Base-by-base conservation (phyloP, 192 early-diverging fungal genomes). In the Chytriomyces sp. region DNA sequence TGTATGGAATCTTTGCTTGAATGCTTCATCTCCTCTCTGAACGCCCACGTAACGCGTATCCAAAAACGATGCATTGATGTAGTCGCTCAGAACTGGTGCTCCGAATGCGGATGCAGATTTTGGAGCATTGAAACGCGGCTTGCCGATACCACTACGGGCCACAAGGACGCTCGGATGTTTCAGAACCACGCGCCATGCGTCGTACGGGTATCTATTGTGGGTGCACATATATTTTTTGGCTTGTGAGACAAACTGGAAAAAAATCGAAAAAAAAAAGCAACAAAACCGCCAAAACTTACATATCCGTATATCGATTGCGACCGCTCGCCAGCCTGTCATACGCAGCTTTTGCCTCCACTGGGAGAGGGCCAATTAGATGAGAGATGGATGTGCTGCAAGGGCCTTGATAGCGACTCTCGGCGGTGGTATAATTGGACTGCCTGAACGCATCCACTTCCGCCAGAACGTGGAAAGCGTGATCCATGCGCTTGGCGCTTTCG, bases 21-120 rank as follows among this genome's bases (percentile, higher is more conserved):
- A 67, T 10, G 66, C 66, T 43, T 11, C 28, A 48, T 67, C 66
- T 5, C 35, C 66, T 45, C n/a, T 2, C 48, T 26, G n/a, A 6
- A 61, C 48, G 16, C 61, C 70, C 26, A 72, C 70, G 18, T 24
- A 24, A 11, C 49, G 20, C n/a, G 76, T 77, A 45, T 74, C 69
- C 18, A 96, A 82, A 63, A 89, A 90, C 63, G 91, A 92, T 66
- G 96, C 96, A 83, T 97, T 97, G 72, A 97, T 94, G 78, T 92
- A 94, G 81, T 94, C 92, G 47, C 77, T 82, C 62, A 43, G 44
- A 49, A 10, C 23, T 48, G 45, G 65, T 24, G 10, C 67, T n/a
- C 44, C 66, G 10, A 18, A 11, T 49, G 78, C 47, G 5, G 26
- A 23, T 24, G 61, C 5, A 46, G 23, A 45, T 28, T 67, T 67